phyloP scores from a whole-genome alignment of 169 alveolate species.

The Plasmodium yoelii region DNA sequence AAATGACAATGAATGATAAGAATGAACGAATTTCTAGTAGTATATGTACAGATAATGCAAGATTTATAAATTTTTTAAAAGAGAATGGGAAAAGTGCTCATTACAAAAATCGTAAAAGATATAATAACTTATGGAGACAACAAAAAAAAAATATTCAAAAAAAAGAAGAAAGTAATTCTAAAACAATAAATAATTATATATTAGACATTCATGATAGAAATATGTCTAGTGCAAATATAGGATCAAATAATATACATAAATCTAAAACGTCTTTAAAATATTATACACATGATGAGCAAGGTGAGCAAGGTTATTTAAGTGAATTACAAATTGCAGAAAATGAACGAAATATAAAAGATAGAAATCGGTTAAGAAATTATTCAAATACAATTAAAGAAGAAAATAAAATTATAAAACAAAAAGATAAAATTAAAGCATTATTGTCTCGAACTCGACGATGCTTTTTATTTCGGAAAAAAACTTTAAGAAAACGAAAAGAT shows the following conservation, averaged over 20 bases:
- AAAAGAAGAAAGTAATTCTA: conserved; percentile 24
- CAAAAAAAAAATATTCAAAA: conserved; percentile 26
- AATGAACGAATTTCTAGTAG: conserved; percentile 38
- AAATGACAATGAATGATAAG: conserved; percentile 33
- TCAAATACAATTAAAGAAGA: conserved; percentile 19
- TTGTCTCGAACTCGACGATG: conserved; percentile 13
- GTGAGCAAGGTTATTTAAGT: not conserved
- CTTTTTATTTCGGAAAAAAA: conserved; percentile 29
- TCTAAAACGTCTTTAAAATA: conserved; percentile 1
- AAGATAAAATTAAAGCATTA: conserved; percentile 19
- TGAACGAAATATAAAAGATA: conserved; percentile 2
- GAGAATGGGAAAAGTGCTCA: conserved; percentile 35
- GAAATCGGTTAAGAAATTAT: conserved; percentile 33
- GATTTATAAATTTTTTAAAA: conserved; percentile 39
- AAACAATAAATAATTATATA: conserved; percentile 40
- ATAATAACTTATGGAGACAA: conserved; percentile 1
- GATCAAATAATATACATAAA: conserved; percentile 43
- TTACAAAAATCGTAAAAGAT: conserved; percentile 52
- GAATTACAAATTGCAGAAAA: conserved; percentile 23
- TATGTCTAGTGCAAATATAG: conserved; percentile 23
- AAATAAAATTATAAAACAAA: conserved; percentile 19
- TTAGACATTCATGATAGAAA: conserved; percentile 37
- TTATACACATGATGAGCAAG: conserved; percentile 8
- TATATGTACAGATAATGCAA: conserved; percentile 69
- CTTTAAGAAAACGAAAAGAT: conserved; percentile 59